Evolutionary conservation across 495 filamentous ascomycete genomes (phyloP).

Genomic region (Daldinia caldariorum): DNA sequence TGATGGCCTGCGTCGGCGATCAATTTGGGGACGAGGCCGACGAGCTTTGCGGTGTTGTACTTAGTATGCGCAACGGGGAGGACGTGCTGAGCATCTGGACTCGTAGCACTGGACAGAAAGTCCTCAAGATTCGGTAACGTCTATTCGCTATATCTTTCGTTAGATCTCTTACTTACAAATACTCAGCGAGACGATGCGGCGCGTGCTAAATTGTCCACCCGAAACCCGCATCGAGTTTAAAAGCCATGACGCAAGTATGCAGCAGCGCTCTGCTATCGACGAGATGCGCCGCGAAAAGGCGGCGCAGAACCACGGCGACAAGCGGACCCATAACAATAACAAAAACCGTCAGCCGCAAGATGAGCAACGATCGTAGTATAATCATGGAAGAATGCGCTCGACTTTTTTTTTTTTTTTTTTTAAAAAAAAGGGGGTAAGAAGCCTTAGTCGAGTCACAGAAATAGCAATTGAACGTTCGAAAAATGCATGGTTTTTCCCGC

Average conservation of each 20-base stretch:
- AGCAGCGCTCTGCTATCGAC: constrained; percentile 81
- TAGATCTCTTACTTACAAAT: constrained; percentile 13
- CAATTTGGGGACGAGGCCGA: constrained; percentile 94
- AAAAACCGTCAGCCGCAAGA: constrained; percentile 47
- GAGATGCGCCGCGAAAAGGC: constrained; percentile 83
- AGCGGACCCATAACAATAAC: constrained; percentile 50
- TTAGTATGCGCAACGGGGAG: constrained; percentile 94
- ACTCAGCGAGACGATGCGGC: constrained; percentile 88
- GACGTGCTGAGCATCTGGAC: constrained; percentile 99
- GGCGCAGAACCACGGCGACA: constrained; percentile 56
- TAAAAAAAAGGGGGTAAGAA: no score
- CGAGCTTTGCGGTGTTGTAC: constrained; percentile 91
- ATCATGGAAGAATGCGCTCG: neutral
- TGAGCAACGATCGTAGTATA: constrained; percentile 41
- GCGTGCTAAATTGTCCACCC: constrained; percentile 80
- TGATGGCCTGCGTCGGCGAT: constrained; percentile 90
- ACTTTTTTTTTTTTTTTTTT: no score
- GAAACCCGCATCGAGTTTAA: constrained; percentile 96
- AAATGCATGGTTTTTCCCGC: constrained; percentile 17
- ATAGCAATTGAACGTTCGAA: constrained; percentile 9
- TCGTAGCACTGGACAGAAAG: constrained; percentile 86
- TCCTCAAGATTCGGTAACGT: constrained; percentile 94
- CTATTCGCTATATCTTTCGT: constrained; percentile 36
- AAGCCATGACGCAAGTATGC: constrained; percentile 85
- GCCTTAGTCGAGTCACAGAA: no score